phyloP scores from a whole-genome alignment of 768 basidiomycete genomes.

The Cystobasidium onofrii region DNA sequence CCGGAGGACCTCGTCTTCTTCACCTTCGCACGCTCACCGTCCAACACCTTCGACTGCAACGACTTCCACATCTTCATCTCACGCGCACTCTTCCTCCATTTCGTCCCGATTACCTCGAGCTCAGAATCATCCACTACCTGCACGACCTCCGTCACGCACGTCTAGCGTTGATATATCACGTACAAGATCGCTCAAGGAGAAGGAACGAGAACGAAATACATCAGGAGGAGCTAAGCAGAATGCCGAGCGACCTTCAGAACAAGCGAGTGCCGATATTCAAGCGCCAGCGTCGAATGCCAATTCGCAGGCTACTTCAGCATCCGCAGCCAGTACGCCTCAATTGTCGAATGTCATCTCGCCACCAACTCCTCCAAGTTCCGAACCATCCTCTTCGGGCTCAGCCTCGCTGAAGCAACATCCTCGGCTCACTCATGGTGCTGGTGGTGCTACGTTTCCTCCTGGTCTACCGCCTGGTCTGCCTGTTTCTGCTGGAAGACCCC shows the following conservation, averaged over 20 bases:
- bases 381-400: background rate
- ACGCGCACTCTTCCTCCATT: constrained; percentile 27
- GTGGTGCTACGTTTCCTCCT: too few species aligned
- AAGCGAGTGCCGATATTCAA: background rate
- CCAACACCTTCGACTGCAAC: background rate
- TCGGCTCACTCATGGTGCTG: background rate
- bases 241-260: background rate
- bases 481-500: background rate
- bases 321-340: background rate
- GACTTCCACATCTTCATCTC: background rate
- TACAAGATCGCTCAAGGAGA: background rate
- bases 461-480: background rate
- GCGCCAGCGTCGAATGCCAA: background rate
- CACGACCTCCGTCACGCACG: constrained; percentile 33
- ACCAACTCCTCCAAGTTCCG: constrained; percentile 16
- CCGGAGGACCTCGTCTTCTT: constrained; percentile 31
- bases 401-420: background rate
- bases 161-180: background rate
- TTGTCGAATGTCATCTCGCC: background rate
- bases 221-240: background rate
- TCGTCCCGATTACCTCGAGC: constrained; percentile 36
- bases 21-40: constrained; percentile 4
- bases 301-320: background rate
- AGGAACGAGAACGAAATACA: background rate
- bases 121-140: constrained; percentile 36